Evolutionary conservation across 345 rosid species (phyloP).

Genomic region (Toxicodendron radicans): DNA sequence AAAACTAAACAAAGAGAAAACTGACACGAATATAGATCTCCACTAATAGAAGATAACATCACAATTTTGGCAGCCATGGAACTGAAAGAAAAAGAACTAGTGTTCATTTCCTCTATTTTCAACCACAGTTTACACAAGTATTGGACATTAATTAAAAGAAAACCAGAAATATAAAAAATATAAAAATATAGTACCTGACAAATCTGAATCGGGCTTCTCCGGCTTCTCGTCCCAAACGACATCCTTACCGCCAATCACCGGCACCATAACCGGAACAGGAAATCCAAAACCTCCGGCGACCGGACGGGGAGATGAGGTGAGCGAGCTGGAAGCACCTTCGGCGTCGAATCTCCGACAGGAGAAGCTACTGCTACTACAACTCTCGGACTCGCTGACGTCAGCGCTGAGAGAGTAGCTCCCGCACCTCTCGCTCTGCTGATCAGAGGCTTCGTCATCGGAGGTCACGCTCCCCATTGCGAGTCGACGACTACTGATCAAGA

Average conservation of each 20-base stretch:
- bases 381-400: slow-evolving; percentile 94
- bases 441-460: slow-evolving; percentile 72
- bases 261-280: slow-evolving; percentile 55
- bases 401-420: slow-evolving; percentile 96
- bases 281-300: slow-evolving; percentile 41
- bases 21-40: not conserved
- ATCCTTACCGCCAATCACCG: slow-evolving; percentile 63
- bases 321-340: slow-evolving; percentile 65
- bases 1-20: not conserved
- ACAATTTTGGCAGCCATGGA: not conserved
- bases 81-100: not conserved
- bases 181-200: slow-evolving; percentile 53
- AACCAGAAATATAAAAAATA: not conserved
- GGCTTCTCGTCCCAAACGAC: slow-evolving; percentile 64
- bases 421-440: slow-evolving; percentile 70
- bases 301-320: slow-evolving; percentile 64
- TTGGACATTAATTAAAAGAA: not conserved
- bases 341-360: slow-evolving; percentile 67
- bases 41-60: not conserved
- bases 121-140: slow-evolving; percentile 7
- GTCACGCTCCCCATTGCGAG: slow-evolving; percentile 60
- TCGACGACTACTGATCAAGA: not conserved
- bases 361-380: slow-evolving; percentile 65
- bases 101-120: not conserved
- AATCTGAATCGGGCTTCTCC: slow-evolving; percentile 53